A percentile compares a stretch with the other conserved stretches of the same genome.
Conservation (phyloP, 371 early-diverging fungal species). For the Mucor indicus region DNA sequence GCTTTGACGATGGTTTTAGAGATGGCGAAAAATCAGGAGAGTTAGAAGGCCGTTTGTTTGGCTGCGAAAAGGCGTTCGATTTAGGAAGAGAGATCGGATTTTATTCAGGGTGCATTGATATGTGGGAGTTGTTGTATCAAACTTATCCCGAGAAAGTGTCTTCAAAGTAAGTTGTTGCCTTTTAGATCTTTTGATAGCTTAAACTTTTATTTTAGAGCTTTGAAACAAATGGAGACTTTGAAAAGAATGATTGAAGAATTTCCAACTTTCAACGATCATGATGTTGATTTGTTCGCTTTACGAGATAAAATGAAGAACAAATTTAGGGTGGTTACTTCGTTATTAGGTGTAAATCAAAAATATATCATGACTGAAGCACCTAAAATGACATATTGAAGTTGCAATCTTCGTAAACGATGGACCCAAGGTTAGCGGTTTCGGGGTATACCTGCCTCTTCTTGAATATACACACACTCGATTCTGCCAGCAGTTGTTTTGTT, state of each 20-base stretch:
- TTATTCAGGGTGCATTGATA: slow-evolving; percentile 65
- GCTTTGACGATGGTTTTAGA: slow-evolving; percentile 64
- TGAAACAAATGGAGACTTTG: slow-evolving; percentile 49
- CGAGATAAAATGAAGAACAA: slow-evolving; percentile 63
- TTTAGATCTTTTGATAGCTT: too few species aligned
- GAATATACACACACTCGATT: too few species aligned
- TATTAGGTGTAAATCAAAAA: slow-evolving; percentile 51
- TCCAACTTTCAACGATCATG: slow-evolving; percentile 56
- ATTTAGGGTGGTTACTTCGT: slow-evolving; percentile 53
- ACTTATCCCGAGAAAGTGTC: slow-evolving; percentile 40
- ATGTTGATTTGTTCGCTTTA: slow-evolving; percentile 52
- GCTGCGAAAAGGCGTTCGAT: slow-evolving; percentile 70
- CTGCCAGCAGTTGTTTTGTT: too few species aligned
- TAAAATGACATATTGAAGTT: slow-evolving; percentile 33
- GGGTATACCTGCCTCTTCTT: too few species aligned
- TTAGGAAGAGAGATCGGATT: slow-evolving; percentile 72
- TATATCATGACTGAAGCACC: slow-evolving; percentile 23
- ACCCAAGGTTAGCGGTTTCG: too few species aligned
- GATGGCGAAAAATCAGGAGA: slow-evolving; percentile 61
- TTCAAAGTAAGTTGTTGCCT: slow-evolving; percentile 41
- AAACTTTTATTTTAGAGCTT: slow-evolving; percentile 19
- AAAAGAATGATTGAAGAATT: slow-evolving; percentile 48
- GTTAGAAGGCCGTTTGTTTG: slow-evolving; percentile 73
- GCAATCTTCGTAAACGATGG: too few species aligned
- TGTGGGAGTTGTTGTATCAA: slow-evolving; percentile 51